These are phyloP conservation scores for Gremmenia infestans DNA, from an alignment of 2,329 filamentous ascomycete genomes.

Conservation along the genomic window DNA sequence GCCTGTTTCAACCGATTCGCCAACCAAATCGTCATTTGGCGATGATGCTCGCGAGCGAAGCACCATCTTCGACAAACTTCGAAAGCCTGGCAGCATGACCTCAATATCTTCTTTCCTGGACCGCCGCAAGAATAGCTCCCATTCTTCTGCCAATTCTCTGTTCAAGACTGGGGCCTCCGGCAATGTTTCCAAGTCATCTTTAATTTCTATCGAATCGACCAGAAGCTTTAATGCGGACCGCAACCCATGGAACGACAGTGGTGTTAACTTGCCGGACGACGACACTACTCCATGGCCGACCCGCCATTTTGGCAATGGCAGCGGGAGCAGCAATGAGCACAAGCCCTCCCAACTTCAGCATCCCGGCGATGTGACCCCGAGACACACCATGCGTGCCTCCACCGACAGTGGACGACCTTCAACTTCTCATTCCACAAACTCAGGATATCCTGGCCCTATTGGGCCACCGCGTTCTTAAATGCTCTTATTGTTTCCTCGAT, in stretches of 20 bases:
- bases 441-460: slow-evolving; percentile 91
- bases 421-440: slow-evolving; percentile 91
- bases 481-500: slow-evolving; percentile 23
- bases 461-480: slow-evolving; percentile 72
- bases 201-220: slow-evolving; percentile 93
- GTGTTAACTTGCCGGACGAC: slow-evolving; percentile 88
- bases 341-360: slow-evolving; percentile 59
- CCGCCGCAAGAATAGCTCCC: slow-evolving; percentile 87
- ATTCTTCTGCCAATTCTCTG: slow-evolving; percentile 74
- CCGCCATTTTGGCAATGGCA: slow-evolving; percentile 63
- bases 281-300: slow-evolving; percentile 60
- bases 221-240: slow-evolving; percentile 86
- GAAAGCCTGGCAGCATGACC: slow-evolving; percentile 91
- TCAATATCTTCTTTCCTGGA: slow-evolving; percentile 95
- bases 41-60: slow-evolving; percentile 76
- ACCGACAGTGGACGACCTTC: slow-evolving; percentile 88
- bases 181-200: slow-evolving; percentile 89
- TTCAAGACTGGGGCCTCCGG: slow-evolving; percentile 80
- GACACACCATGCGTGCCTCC: slow-evolving; percentile 77
- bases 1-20: slow-evolving; percentile 77
- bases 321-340: slow-evolving; percentile 47
- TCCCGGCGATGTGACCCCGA: slow-evolving; percentile 76
- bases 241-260: slow-evolving; percentile 97
- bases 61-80: slow-evolving; percentile 84
- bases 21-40: slow-evolving; percentile 77